A percentile compares a stretch with the other conserved stretches of the same genome.
phyloP scores from a whole-genome alignment of 1,139 yeast species.

The Sugiyamaella paludigena region DNA sequence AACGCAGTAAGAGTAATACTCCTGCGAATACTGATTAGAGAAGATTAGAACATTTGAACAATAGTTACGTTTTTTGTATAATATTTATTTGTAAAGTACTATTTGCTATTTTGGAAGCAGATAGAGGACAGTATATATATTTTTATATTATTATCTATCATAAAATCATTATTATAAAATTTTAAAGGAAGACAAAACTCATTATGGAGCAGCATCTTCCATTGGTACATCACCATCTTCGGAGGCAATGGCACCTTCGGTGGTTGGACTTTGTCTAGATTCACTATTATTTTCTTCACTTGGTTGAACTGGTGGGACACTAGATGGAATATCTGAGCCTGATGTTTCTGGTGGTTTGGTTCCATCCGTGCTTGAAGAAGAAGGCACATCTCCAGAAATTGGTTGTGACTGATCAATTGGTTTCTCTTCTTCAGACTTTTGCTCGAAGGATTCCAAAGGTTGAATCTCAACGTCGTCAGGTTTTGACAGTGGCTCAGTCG shows the following conservation, averaged over 20 bases:
- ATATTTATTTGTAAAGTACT: neutral
- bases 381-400: too few relatives aligned
- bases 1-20: slow-evolving; percentile 7
- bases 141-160: slow-evolving; percentile 3
- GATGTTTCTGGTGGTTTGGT: slow-evolving; percentile 4
- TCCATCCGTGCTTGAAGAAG: slow-evolving; percentile 8
- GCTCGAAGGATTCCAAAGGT: too few relatives aligned
- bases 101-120: neutral
- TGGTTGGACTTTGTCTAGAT: neutral
- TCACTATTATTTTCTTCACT: slow-evolving; percentile 3
- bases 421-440: neutral
- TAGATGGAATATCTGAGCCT: slow-evolving; percentile 3
- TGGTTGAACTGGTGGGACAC: slow-evolving; percentile 5
- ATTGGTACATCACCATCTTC: slow-evolving; percentile 25
- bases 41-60: neutral
- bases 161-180: slow-evolving; percentile 8
- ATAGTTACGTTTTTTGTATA: neutral
- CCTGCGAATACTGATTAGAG: neutral
- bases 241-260: neutral
- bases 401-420: neutral
- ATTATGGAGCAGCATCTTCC: slow-evolving; percentile 22
- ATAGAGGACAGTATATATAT: neutral
- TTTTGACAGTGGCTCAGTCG: neutral
- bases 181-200: neutral
- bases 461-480: neutral